Conservation (phyloP, 2,329 filamentous ascomycete genomes). For the Aspergillus cejpii region DNA sequence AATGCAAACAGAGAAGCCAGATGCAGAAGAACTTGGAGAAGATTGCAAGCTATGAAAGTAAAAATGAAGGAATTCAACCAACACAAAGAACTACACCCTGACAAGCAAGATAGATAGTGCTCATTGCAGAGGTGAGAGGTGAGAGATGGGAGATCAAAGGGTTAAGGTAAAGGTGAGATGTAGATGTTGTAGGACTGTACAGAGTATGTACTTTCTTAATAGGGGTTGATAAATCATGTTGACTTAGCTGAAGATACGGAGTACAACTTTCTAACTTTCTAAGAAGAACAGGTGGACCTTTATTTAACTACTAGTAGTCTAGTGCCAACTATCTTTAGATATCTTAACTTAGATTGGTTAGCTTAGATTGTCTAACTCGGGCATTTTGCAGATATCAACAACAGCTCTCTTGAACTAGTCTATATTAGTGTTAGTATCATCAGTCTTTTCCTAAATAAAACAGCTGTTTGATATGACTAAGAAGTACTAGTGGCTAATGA, state of each 20-base stretch:
- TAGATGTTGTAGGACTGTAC: neutral
- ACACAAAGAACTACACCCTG: neutral
- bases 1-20: neutral
- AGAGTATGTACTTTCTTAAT: neutral
- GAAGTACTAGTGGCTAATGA: too few relatives aligned
- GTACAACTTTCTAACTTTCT: too few relatives aligned
- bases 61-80: neutral
- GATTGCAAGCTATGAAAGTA: neutral
- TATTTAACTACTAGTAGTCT: too few relatives aligned
- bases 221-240: neutral
- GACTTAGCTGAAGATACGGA: too few relatives aligned
- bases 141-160: neutral
- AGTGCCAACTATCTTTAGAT: neutral
- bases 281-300: too few relatives aligned
- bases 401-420: too few relatives aligned
- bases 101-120: neutral
- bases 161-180: neutral
- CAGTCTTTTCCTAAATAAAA: too few relatives aligned
- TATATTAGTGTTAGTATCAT: too few relatives aligned
- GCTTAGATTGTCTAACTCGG: neutral
- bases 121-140: neutral
- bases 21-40: neutral
- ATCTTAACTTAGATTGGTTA: neutral
- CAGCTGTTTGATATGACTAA: too few relatives aligned
- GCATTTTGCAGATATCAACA: neutral